These are phyloP conservation scores for Henckelia pumila DNA, from an alignment of 257 asterid species.

Conservation along the genomic window DNA sequence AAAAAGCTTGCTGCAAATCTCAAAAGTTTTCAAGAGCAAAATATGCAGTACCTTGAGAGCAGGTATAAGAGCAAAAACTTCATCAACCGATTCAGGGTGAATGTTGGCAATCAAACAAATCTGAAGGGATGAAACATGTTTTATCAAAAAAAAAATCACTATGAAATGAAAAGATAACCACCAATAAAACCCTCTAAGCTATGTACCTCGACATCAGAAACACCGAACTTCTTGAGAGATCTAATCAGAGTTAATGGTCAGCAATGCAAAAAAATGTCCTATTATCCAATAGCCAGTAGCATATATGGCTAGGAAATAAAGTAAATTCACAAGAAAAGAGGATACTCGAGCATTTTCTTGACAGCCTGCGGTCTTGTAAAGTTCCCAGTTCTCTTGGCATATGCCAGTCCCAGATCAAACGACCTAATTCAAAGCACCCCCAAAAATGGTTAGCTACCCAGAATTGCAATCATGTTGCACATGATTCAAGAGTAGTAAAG, in stretches of 20 bases:
- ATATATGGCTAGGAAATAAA: background rate
- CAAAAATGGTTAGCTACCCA: slow-evolving; percentile 20
- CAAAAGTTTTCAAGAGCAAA: background rate
- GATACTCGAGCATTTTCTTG: slow-evolving; percentile 77
- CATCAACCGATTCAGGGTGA: slow-evolving; percentile 72
- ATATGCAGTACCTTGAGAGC: slow-evolving; percentile 60
- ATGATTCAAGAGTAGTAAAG: slow-evolving; percentile 11
- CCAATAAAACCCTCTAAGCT: slow-evolving; percentile 16
- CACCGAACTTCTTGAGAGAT: slow-evolving; percentile 70
- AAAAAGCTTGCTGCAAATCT: background rate
- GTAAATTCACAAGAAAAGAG: slow-evolving; percentile 28
- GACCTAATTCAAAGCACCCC: slow-evolving; percentile 43
- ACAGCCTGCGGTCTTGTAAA: slow-evolving; percentile 51
- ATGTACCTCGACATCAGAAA: slow-evolving; percentile 77
- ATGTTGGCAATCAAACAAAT: slow-evolving; percentile 77
- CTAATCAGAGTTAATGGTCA: slow-evolving; percentile 62
- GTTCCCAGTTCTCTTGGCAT: slow-evolving; percentile 64
- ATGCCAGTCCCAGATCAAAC: slow-evolving; percentile 70
- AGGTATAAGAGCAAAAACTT: slow-evolving; percentile 81
- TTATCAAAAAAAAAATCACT: slow-evolving; percentile 20
- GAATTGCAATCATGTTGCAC: slow-evolving; percentile 13
- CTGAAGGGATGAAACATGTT: slow-evolving; percentile 37
- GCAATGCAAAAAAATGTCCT: slow-evolving; percentile 24
- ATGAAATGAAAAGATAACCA: slow-evolving; percentile 19
- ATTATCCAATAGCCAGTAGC: background rate